Conservation (phyloP, 306 rosid species). For the Dalbergia cultrata region DNA sequence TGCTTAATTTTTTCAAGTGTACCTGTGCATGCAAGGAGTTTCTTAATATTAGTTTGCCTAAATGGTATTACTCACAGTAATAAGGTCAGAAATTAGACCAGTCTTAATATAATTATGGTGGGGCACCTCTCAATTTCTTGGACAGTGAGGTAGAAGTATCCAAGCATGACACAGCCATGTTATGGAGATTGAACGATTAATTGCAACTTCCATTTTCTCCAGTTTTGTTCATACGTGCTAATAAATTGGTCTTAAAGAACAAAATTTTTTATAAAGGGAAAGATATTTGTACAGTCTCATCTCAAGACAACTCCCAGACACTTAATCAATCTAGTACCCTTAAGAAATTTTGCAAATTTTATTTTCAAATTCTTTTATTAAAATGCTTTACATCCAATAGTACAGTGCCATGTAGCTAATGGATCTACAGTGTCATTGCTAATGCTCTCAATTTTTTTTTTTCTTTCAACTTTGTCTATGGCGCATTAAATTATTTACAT, state of each 20-base stretch:
- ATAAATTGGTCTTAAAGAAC: conserved; percentile 7
- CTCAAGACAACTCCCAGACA: too few relatives aligned
- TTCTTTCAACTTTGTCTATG: conserved; percentile 28
- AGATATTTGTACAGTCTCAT: too few relatives aligned
- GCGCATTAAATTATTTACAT: conserved; percentile 42
- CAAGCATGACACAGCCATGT: conserved; percentile 30
- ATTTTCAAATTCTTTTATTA: too few relatives aligned
- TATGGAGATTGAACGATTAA: neutral
- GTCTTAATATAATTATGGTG: conserved; percentile 28
- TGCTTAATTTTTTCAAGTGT: neutral
- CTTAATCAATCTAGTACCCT: too few relatives aligned
- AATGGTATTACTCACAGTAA: conserved; percentile 5
- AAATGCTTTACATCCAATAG: too few relatives aligned
- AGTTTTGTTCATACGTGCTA: conserved; percentile 8
- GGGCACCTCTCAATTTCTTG: conserved; percentile 7
- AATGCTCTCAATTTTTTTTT: neutral
- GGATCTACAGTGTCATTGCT: conserved; percentile 34
- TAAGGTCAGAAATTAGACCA: conserved; percentile 12
- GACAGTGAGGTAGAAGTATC: conserved; percentile 14
- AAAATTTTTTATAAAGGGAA: conserved; percentile 1
- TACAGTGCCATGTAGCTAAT: neutral
- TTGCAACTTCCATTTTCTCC: conserved; percentile 38
- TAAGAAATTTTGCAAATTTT: too few relatives aligned
- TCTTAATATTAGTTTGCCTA: conserved; percentile 24
- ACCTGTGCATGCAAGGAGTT: neutral